Percentiles rank a stretch among this genome's conserved stretches.
phyloP scores from a whole-genome alignment of 2,329 filamentous ascomycete species.

The Sporothrix sp. region DNA sequence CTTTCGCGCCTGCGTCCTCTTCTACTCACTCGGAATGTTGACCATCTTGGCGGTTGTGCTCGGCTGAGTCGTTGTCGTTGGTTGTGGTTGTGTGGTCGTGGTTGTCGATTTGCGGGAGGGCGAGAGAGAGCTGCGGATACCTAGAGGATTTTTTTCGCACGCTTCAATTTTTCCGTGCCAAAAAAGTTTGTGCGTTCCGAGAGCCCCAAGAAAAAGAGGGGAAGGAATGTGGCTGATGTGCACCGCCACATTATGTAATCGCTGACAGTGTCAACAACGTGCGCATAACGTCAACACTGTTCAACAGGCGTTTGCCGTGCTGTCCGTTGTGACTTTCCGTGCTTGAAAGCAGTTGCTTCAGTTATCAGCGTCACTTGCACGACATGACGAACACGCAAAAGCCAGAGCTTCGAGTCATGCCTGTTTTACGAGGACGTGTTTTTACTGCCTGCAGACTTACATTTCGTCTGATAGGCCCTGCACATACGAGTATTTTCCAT shows the following conservation, averaged over 20 bases:
- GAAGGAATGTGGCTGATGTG: neutral
- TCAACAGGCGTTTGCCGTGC: too few species aligned
- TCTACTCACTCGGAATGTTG: slow-evolving; percentile 58
- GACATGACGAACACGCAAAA: too few species aligned
- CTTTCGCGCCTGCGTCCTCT: neutral
- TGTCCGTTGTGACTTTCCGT: too few species aligned
- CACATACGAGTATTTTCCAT: too few species aligned
- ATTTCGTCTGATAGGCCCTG: too few species aligned
- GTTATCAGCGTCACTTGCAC: too few species aligned
- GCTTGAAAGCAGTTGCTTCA: too few species aligned
- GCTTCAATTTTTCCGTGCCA: slow-evolving; percentile 11
- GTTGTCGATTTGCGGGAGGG: slow-evolving; percentile 10
- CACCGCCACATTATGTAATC: slow-evolving; percentile 1
- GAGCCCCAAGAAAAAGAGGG: slow-evolving; percentile 7
- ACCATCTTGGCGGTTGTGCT: slow-evolving; percentile 40
- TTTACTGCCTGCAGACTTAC: too few species aligned
- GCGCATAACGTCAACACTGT: too few species aligned
- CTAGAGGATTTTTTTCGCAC: slow-evolving; percentile 5
- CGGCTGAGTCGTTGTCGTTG: slow-evolving; percentile 6
- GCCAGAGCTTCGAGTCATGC: too few species aligned
- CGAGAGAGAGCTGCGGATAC: neutral
- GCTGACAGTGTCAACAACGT: too few species aligned
- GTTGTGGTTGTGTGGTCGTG: slow-evolving; percentile 8
- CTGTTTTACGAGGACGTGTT: too few species aligned
- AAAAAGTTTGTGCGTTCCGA: slow-evolving; percentile 16